Percentiles rank a stretch among this genome's conserved stretches.
Conservation (phyloP, 108 stramenopile genomes). For the Nitzschia sp. region DNA sequence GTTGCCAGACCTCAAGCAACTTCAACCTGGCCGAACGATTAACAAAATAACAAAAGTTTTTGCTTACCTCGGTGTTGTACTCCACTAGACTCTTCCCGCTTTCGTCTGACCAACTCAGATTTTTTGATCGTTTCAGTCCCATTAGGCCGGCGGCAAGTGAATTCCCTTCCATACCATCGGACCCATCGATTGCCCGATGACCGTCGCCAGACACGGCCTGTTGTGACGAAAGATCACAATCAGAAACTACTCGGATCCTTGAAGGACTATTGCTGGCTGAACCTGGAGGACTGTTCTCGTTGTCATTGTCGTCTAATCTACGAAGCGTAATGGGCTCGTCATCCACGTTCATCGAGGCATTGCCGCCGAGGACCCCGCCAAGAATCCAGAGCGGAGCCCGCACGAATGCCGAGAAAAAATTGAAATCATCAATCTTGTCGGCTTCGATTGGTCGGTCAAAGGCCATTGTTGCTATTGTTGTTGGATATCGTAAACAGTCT, state of each 20-base stretch:
- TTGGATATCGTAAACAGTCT: too few relatives aligned
- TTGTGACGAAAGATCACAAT: conserved; percentile 7
- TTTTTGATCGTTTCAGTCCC: conserved; percentile 34
- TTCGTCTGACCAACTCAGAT: conserved; percentile 80
- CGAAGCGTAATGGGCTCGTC: neutral
- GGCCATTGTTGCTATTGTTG: conserved; percentile 72
- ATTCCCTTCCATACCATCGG: neutral
- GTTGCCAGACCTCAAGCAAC: neutral
- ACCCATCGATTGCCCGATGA: neutral
- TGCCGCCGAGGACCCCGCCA: conserved; percentile 52
- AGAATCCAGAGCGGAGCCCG: conserved; percentile 68
- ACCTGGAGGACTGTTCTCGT: conserved; percentile 17
- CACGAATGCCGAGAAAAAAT: conserved; percentile 64
- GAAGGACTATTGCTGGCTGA: conserved; percentile 22
- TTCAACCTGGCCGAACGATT: neutral
- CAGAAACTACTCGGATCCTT: conserved; percentile 13
- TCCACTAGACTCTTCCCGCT: conserved; percentile 67
- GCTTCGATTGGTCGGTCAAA: conserved; percentile 80
- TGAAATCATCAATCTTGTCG: conserved; percentile 64
- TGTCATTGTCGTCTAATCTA: conserved; percentile 7
- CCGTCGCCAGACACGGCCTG: neutral
- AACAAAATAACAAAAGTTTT: neutral
- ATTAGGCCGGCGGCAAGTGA: neutral
- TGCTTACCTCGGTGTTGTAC: conserved; percentile 65
- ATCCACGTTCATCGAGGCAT: neutral